Evolutionary conservation across 257 asterid genomes (phyloP).

Genomic region (Solanum raphanifolium): DNA sequence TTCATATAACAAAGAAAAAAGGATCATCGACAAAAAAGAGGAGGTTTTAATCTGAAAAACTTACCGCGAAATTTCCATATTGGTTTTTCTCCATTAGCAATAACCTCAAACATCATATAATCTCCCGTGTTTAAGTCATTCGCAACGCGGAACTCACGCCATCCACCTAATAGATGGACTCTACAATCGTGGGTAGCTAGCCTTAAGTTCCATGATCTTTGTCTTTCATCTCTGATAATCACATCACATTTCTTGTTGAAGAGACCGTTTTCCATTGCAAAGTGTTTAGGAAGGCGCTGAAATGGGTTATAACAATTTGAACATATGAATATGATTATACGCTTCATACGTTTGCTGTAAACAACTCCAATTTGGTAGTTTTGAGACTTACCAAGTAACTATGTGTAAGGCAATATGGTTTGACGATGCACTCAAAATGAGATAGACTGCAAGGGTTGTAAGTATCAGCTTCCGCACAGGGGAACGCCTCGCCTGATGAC

Average conservation of each 20-base stretch:
- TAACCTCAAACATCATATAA: not conserved
- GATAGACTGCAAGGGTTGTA: not conserved
- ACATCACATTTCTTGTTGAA: not conserved
- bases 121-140: not conserved
- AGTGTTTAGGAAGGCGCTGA: not conserved
- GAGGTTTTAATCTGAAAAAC: not conserved
- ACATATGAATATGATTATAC: not conserved
- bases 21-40: not conserved
- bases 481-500: not conserved
- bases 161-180: not conserved
- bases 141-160: not conserved
- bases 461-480: not conserved
- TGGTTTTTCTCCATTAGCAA: not conserved
- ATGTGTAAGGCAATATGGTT: not conserved
- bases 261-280: not conserved
- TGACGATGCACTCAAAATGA: not conserved
- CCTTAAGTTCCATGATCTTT: not conserved
- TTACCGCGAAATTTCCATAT: not conserved
- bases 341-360: not conserved
- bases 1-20: not conserved
- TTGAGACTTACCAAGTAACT: not conserved
- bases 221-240: not conserved
- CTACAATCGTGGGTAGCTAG: not conserved
- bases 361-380: not conserved
- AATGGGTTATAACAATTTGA: not conserved